These are phyloP conservation scores for Cercospora sp. DNA, from an alignment of 2,329 filamentous ascomycete species.

Conservation along the genomic window DNA sequence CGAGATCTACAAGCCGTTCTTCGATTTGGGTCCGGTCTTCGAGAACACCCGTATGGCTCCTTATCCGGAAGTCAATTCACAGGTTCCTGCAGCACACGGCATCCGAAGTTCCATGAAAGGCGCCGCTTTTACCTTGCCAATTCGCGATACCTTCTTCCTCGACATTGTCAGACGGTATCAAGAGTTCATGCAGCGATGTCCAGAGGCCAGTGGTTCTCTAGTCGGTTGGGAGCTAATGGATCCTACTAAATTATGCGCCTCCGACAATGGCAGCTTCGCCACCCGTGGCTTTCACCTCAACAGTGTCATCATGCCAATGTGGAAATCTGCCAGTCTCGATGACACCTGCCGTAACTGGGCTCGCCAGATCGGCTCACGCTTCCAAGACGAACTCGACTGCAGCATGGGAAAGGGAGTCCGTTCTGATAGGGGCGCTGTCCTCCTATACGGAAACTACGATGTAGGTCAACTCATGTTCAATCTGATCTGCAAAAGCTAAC, in stretches of 20 bases:
- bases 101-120: background rate
- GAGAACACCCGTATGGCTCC: background rate
- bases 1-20: background rate
- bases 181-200: background rate
- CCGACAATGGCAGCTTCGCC: background rate
- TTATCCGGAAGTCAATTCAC: background rate
- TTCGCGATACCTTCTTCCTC: background rate
- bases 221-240: background rate
- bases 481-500: background rate
- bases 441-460: slow-evolving; percentile 1
- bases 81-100: background rate
- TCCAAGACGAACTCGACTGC: background rate
- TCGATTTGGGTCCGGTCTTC: background rate
- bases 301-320: background rate
- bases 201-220: background rate
- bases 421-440: background rate
- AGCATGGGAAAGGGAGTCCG: background rate
- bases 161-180: background rate
- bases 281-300: background rate
- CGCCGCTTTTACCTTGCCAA: background rate
- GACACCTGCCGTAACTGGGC: background rate
- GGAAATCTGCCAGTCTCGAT: background rate
- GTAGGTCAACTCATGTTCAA: background rate
- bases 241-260: background rate
- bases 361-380: background rate